phyloP scores from a whole-genome alignment of 768 basidiomycete genomes.

The Phanerochaete carnosa region DNA sequence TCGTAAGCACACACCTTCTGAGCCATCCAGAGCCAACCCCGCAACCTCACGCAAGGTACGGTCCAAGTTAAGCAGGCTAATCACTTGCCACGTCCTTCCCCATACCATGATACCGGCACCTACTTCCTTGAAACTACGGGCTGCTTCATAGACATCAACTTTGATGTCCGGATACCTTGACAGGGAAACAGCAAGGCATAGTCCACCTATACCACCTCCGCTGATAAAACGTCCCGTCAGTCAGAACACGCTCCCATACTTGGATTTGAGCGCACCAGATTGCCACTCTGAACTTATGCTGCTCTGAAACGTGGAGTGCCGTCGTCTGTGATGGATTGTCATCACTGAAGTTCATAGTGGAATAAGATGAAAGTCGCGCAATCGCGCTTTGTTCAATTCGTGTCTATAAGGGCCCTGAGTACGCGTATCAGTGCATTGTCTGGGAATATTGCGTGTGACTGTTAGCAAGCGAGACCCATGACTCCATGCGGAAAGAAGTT shows the following conservation, averaged over 20 bases:
- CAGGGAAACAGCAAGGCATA: slow-evolving; percentile 27
- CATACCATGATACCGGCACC: slow-evolving; percentile 40
- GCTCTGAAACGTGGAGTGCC: background rate
- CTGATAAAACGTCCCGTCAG: slow-evolving; percentile 15
- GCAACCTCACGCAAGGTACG: slow-evolving; percentile 22
- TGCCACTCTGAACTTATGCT: slow-evolving; percentile 27
- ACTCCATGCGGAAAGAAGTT: no score
- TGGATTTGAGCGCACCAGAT: slow-evolving; percentile 28
- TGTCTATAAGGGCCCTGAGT: no score
- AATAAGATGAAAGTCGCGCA: background rate
- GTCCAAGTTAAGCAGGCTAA: slow-evolving; percentile 23
- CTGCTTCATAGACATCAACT: slow-evolving; percentile 31
- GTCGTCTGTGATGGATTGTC: no score
- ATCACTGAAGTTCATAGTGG: no score
- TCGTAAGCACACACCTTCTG: slow-evolving; percentile 12
- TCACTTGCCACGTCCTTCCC: slow-evolving; percentile 26
- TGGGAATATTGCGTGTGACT: no score
- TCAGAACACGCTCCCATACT: background rate
- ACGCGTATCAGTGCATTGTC: no score
- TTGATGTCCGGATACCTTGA: slow-evolving; percentile 21
- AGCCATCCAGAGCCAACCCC: slow-evolving; percentile 18
- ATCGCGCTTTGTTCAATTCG: no score
- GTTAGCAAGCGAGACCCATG: background rate
- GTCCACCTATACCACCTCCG: slow-evolving; percentile 32
- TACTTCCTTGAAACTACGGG: slow-evolving; percentile 46